phyloP scores from a whole-genome alignment of 1,284 basidiomycete species.

The Ceratorhiza oryzae-sativae region DNA sequence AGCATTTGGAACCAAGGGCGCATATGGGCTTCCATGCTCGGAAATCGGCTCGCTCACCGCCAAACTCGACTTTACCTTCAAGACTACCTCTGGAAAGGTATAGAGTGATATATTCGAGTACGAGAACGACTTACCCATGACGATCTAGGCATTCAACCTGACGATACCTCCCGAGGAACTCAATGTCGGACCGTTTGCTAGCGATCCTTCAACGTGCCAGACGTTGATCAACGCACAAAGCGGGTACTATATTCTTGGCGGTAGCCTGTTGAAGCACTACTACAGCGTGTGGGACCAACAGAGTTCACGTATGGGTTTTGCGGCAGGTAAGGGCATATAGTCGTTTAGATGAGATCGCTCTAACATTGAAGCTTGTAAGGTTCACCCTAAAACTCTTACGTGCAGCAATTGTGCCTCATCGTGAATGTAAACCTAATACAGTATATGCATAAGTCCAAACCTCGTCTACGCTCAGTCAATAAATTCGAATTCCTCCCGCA shows the following conservation, averaged over 20 bases:
- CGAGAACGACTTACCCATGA: neutral
- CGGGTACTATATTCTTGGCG: constrained; percentile 59
- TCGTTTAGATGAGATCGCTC: neutral
- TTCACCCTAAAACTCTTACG: too few species aligned
- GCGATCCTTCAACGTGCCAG: constrained; percentile 26
- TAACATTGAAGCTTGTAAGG: neutral
- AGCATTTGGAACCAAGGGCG: constrained; percentile 58
- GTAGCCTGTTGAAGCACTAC: constrained; percentile 62
- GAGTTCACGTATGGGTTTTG: constrained; percentile 61
- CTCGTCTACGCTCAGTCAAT: neutral
- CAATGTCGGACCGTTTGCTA: constrained; percentile 61
- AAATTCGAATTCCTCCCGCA: neutral
- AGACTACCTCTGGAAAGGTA: constrained; percentile 53
- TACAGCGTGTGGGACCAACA: constrained; percentile 61
- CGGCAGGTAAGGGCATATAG: constrained; percentile 42
- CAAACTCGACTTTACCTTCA: constrained; percentile 60
- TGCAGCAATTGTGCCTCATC: neutral
- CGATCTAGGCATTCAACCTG: constrained; percentile 56
- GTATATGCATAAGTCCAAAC: too few species aligned
- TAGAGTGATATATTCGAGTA: too few species aligned
- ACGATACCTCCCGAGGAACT: constrained; percentile 64
- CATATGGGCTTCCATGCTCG: constrained; percentile 62
- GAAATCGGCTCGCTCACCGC: constrained; percentile 59
- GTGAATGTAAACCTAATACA: too few species aligned
- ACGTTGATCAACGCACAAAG: constrained; percentile 64